Base-by-base conservation (phyloP, 305 asterid genomes). In the Fraxinus latifolia region DNA sequence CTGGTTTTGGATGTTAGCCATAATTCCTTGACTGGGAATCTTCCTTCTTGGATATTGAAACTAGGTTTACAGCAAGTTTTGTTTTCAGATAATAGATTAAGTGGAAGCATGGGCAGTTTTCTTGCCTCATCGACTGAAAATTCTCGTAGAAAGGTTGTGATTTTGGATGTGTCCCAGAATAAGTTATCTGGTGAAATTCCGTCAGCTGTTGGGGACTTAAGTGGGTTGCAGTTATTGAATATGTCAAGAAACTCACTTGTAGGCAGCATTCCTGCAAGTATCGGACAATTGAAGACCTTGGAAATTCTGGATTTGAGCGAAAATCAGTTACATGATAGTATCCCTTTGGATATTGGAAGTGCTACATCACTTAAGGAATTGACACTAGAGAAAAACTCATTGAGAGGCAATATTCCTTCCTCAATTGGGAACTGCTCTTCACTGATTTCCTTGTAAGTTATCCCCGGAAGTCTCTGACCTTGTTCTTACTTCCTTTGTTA, bases 271-370 rank as follows among this genome's bases (percentile, higher is more conserved):
- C 97, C 96, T 1, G 79, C 87, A 34, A 84, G 86, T 83, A 53
- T 96, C 37, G 92, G 93, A 8, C 83, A 77, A 32, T 75, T 94
- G 77, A 94, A 88, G 78, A 76, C 39, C 11, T 84, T 96, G 80
- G 83, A 50, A 55, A 36, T 88, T 82, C 86, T 96, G 34, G 97
- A 93, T 87, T 88, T 94, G 86, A 88, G 97, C 70, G 90, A 87
- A 76, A 96, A 96, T 89, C 85, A 23, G 83, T 84, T 96, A 71
- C 89, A 87, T 84, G 97, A 95, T 33, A 89, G 92, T 91, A 90
- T 96, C 55, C 98, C 99, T 74, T 62, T 29, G 34, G 97, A 92
- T 82, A 90, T 96, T 34, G 97, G 97, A 85, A 91, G 85, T 83
- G 89, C 89, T 15, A 73, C 81, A 7, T 87, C 92, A 81, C 90